These are phyloP conservation scores for Orbilia brochopaga DNA, from an alignment of 2,329 filamentous ascomycete species.

Conservation along the genomic window DNA sequence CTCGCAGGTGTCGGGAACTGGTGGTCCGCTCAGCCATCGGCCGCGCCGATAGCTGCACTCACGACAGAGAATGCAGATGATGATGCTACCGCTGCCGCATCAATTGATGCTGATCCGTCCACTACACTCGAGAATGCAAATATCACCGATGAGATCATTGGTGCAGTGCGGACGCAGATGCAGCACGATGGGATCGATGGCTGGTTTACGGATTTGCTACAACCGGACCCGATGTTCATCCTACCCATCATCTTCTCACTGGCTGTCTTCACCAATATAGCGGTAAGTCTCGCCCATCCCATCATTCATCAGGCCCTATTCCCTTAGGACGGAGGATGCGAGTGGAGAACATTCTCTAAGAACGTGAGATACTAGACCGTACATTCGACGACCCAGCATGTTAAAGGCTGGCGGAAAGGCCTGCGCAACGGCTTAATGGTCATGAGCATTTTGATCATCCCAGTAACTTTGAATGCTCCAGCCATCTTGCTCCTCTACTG, in stretches of 20 bases:
- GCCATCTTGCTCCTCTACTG: constrained; percentile 37
- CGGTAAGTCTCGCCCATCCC: constrained; percentile 6
- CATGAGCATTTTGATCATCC: constrained; percentile 23
- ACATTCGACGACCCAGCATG: constrained; percentile 4
- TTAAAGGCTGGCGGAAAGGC: constrained; percentile 25
- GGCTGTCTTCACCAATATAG: constrained; percentile 52
- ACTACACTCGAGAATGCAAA: too few relatives aligned
- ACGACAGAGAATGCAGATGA: constrained; percentile 3
- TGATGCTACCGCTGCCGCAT: constrained; percentile 5
- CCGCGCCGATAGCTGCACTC: background rate
- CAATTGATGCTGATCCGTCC: background rate
- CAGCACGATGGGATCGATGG: constrained; percentile 33
- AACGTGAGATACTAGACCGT: background rate
- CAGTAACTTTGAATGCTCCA: constrained; percentile 33
- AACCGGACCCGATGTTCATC: constrained; percentile 51
- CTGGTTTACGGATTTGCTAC: constrained; percentile 52
- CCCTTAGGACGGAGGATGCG: background rate
- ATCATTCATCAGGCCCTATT: background rate
- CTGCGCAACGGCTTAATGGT: constrained; percentile 20
- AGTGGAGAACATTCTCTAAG: background rate
- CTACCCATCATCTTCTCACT: constrained; percentile 52
- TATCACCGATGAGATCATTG: background rate
- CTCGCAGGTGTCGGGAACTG: constrained; percentile 23
- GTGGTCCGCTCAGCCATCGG: constrained; percentile 1
- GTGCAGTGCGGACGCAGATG: constrained; percentile 28